Evolutionary conservation across 1,284 basidiomycete species (phyloP).

Genomic region (Xerocomus amazonicus): DNA sequence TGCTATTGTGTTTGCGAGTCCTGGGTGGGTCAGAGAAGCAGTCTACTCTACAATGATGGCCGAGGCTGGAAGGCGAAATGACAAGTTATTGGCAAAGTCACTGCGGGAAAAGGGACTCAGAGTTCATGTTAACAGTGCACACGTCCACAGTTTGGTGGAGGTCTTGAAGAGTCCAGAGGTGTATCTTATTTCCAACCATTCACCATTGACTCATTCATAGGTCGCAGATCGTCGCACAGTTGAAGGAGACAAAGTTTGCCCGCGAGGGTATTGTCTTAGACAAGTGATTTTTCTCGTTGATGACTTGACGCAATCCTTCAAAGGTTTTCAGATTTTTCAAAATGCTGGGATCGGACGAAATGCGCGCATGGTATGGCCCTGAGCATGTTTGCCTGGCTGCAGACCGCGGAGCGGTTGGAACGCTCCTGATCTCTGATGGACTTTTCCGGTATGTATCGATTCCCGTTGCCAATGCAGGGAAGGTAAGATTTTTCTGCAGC

Average conservation of each 20-base stretch:
- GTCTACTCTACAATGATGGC: slow-evolving; percentile 84
- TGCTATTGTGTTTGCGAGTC: slow-evolving; percentile 93
- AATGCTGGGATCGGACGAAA: slow-evolving; percentile 91
- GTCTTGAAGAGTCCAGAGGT: slow-evolving; percentile 94
- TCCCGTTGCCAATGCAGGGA: neutral
- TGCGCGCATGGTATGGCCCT: slow-evolving; percentile 98
- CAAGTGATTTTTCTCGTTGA: slow-evolving; percentile 48
- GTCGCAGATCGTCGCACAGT: slow-evolving; percentile 59
- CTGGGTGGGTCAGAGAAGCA: slow-evolving; percentile 92
- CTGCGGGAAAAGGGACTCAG: slow-evolving; percentile 82
- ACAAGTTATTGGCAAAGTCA: slow-evolving; percentile 78
- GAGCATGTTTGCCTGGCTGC: slow-evolving; percentile 90
- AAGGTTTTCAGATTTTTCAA: slow-evolving; percentile 80
- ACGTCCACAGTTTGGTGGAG: slow-evolving; percentile 95
- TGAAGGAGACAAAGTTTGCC: slow-evolving; percentile 98
- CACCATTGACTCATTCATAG: neutral
- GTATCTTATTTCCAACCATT: slow-evolving; percentile 12
- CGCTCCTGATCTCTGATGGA: slow-evolving; percentile 92
- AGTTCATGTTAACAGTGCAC: slow-evolving; percentile 89
- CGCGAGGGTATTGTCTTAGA: slow-evolving; percentile 89
- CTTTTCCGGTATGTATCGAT: slow-evolving; percentile 72
- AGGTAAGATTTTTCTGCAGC: slow-evolving; percentile 35
- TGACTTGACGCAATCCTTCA: slow-evolving; percentile 9
- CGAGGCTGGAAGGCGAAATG: slow-evolving; percentile 78
- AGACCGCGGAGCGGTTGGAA: slow-evolving; percentile 91